These are phyloP conservation scores for Helichrysum umbraculigerum DNA, from an alignment of 129 eudicot genomes.

Conservation along the genomic window DNA sequence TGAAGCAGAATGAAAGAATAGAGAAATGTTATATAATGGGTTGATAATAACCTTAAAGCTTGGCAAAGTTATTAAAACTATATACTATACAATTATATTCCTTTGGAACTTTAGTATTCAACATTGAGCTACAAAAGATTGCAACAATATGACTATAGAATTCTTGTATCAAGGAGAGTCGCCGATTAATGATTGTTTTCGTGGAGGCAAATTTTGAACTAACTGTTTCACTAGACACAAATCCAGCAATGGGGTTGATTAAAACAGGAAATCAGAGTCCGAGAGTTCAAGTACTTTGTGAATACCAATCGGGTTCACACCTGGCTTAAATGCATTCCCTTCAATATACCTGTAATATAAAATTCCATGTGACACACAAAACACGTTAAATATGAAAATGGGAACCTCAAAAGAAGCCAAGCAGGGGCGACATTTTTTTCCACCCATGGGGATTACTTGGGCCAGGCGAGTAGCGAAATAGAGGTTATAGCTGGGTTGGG, in stretches of 20 bases:
- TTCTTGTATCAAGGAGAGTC: slow-evolving; percentile 3
- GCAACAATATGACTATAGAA: slow-evolving; percentile 10
- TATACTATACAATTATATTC: slow-evolving; percentile 23
- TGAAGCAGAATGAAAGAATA: background rate
- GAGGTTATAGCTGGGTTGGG: no score
- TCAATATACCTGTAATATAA: slow-evolving; percentile 76
- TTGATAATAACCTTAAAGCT: slow-evolving; percentile 4
- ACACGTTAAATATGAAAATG: background rate
- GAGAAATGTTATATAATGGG: slow-evolving; percentile 13
- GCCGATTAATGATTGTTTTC: slow-evolving; percentile 13
- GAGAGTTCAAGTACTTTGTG: slow-evolving; percentile 94
- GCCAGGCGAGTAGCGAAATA: background rate
- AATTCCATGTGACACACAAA: slow-evolving; percentile 22
- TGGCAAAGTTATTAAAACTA: background rate
- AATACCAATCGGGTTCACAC: slow-evolving; percentile 84
- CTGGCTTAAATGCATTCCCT: slow-evolving; percentile 82
- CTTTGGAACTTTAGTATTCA: slow-evolving; percentile 9
- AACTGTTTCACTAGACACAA: slow-evolving; percentile 8
- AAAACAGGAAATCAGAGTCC: slow-evolving; percentile 75
- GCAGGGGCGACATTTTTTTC: background rate
- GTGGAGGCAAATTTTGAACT: slow-evolving; percentile 19
- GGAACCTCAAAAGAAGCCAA: background rate
- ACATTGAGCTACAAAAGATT: slow-evolving; percentile 22
- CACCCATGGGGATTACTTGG: background rate
- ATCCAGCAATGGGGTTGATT: slow-evolving; percentile 18